Evolutionary conservation across 345 rosid species (phyloP).

Genomic region (Dipteronia sinensis): DNA sequence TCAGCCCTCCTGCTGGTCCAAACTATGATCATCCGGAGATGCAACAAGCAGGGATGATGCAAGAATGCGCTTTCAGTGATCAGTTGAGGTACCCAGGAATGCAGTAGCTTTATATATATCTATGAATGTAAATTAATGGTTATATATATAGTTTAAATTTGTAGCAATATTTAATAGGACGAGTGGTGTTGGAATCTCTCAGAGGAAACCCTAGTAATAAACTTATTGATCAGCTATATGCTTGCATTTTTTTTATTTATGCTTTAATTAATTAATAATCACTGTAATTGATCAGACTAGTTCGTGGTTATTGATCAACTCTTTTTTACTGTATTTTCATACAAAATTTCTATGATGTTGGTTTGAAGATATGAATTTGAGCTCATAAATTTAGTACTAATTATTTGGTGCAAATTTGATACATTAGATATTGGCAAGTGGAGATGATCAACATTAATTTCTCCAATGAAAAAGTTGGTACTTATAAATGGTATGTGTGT

Average conservation of each 20-base stretch:
- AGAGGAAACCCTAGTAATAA: slow-evolving; percentile 35
- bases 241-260: slow-evolving; percentile 9
- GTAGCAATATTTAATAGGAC: slow-evolving; percentile 9
- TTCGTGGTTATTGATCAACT: background rate
- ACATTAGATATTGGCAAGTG: background rate
- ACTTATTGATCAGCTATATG: slow-evolving; percentile 10
- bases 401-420: slow-evolving; percentile 2
- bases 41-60: slow-evolving; percentile 26
- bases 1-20: slow-evolving; percentile 28
- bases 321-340: slow-evolving; percentile 8
- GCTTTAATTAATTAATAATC: slow-evolving; percentile 12
- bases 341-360: slow-evolving; percentile 8
- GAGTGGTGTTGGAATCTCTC: slow-evolving; percentile 19
- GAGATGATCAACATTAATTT: slow-evolving; percentile 12
- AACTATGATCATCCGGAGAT: slow-evolving; percentile 25
- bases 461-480: background rate
- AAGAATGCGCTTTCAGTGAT: slow-evolving; percentile 26
- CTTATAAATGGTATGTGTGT: background rate
- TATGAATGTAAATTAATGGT: background rate
- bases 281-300: slow-evolving; percentile 10
- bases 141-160: slow-evolving; percentile 12
- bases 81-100: slow-evolving; percentile 32
- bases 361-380: slow-evolving; percentile 14
- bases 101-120: slow-evolving; percentile 11
- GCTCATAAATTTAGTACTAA: background rate